These are phyloP conservation scores for Phoenix roebelenii DNA, from an alignment of 176 grass and related monocot genomes.

Conservation along the genomic window DNA sequence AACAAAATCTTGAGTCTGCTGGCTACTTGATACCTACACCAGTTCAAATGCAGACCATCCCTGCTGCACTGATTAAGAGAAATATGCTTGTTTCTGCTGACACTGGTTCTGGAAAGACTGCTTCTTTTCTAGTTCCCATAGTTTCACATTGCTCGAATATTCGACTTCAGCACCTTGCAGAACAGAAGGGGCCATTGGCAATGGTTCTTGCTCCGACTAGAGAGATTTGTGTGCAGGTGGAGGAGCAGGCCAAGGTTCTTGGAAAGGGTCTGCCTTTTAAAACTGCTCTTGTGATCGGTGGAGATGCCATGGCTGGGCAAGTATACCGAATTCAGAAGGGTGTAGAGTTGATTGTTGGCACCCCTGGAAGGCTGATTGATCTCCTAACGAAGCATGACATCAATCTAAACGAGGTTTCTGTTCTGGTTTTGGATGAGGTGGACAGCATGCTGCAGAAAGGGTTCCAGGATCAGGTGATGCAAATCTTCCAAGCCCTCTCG, in stretches of 20 bases:
- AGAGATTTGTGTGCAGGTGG: conserved; percentile 79
- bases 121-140: conserved; percentile 78
- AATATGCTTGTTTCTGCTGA: conserved; percentile 83
- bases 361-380: conserved; percentile 87
- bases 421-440: conserved; percentile 86
- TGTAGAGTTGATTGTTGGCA: conserved; percentile 83
- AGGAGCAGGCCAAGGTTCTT: conserved; percentile 85
- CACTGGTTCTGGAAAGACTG: conserved; percentile 84
- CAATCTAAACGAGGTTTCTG: conserved; percentile 42
- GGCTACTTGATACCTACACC: conserved; percentile 80
- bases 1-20: conserved; percentile 69
- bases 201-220: conserved; percentile 89
- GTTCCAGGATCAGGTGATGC: conserved; percentile 78
- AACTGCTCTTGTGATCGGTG: conserved; percentile 88
- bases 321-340: conserved; percentile 74
- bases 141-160: conserved; percentile 46
- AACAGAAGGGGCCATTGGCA: conserved; percentile 41
- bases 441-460: conserved; percentile 68
- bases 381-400: conserved; percentile 69
- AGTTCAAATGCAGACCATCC: conserved; percentile 92
- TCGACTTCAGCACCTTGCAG: conserved; percentile 11
- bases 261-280: conserved; percentile 86
- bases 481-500: conserved; percentile 69
- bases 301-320: conserved; percentile 68
- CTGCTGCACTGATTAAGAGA: conserved; percentile 57